Base-by-base conservation (phyloP, 2,329 filamentous ascomycete species). In the Trichoderma sp. region DNA sequence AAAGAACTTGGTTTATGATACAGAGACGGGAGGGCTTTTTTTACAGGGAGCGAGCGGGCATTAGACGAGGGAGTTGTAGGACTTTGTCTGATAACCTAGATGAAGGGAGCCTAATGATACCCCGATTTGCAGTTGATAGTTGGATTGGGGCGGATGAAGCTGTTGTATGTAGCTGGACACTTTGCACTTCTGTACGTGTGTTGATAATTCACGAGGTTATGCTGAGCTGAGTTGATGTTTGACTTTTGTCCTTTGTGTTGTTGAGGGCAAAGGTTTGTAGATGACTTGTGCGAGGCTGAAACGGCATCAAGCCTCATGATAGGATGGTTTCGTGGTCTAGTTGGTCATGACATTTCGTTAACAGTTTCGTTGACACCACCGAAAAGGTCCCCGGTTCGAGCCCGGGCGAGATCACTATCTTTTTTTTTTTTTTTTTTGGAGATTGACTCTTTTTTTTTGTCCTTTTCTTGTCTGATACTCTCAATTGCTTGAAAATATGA, bases 41-140 rank as follows among this genome's bases (percentile, higher is more conserved):
- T 57, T 34, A 56, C 61, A 56, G 39, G 54, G 32, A 66, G 37
- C 22, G 34, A 42, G 64, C 54, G 58, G 58, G 42, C 35, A 57
- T 42, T 59, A 63, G 63, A 56, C 45, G 66, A 56, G 56, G 50
- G 54, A 57, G 64, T 39, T 69, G 68, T 64, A 68, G 52, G 64
- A 39, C 42, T 66, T 58, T 64, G 63, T 69, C 60, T 66, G 57
- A 68, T 70, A 12, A 22, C 19, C 42, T 48, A 74, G 74, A 74
- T 75, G 69, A 74, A 73, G 72, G 72, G 76, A 76, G 73, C 71
- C 72, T 74, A 79, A 79, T 79, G 77, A 80, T 80, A 80, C 79
- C 79, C 78, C 73, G 73, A 73, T 76, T 73, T 59, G 64, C 35
- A 42, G 60, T 45, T 64, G 50, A 54, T 35, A 12, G 48, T 19